These are phyloP conservation scores for Mycena leptocephala DNA, from an alignment of 768 basidiomycete genomes.

Conservation along the genomic window DNA sequence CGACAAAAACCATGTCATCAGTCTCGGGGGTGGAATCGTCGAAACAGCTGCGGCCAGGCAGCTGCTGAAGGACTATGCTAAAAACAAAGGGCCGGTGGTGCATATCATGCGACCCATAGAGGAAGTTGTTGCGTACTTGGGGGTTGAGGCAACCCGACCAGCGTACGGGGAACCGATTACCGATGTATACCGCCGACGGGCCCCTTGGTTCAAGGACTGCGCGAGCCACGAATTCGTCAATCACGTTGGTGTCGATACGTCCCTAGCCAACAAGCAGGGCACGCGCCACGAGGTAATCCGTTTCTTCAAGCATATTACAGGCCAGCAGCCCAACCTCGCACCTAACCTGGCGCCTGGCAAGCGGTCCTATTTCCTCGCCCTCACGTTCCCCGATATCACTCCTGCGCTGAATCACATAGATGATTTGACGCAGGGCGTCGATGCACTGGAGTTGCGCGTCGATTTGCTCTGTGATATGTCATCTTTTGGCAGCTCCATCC, in stretches of 20 bases:
- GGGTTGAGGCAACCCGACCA: constrained; percentile 83
- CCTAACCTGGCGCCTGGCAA: constrained; percentile 66
- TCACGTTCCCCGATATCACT: constrained; percentile 93
- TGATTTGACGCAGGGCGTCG: constrained; percentile 85
- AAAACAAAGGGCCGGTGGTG: constrained; percentile 80
- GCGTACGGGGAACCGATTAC: constrained; percentile 90
- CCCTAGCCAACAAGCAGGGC: constrained; percentile 46
- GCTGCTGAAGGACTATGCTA: constrained; percentile 77
- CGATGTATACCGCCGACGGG: constrained; percentile 88
- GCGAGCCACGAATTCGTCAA: constrained; percentile 90
- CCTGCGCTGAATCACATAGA: constrained; percentile 80
- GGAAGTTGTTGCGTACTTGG: constrained; percentile 88
- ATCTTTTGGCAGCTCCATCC: constrained; percentile 69
- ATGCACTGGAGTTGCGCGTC: constrained; percentile 95
- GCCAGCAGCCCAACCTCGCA: constrained; percentile 76
- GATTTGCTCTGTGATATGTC: constrained; percentile 81
- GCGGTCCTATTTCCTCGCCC: constrained; percentile 92
- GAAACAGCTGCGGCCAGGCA: constrained; percentile 86
- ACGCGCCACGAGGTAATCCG: constrained; percentile 77
- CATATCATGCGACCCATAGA: constrained; percentile 87
- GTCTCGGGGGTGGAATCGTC: constrained; percentile 95
- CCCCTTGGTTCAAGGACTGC: constrained; percentile 90
- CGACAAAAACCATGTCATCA: constrained; percentile 80
- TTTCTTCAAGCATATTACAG: constrained; percentile 93
- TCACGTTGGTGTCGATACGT: constrained; percentile 60